Conservation (phyloP, 768 basidiomycete genomes). For the Lentinus brumalis region DNA sequence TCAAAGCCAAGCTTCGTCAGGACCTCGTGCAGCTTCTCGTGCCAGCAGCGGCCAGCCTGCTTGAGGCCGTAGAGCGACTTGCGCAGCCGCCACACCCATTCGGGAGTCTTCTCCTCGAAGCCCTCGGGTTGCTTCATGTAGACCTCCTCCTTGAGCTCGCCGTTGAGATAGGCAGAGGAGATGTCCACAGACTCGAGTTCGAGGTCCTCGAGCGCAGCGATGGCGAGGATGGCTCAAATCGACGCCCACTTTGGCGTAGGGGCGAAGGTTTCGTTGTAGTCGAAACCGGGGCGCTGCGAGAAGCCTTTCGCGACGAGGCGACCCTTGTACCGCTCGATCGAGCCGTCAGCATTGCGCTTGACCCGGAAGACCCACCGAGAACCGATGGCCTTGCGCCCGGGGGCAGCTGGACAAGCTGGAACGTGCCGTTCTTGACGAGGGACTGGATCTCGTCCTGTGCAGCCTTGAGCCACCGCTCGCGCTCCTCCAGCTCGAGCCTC, state of each 20-base stretch:
- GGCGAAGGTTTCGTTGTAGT: no score
- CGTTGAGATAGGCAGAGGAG: slow-evolving; percentile 31
- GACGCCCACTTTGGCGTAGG: no score
- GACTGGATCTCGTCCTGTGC: no score
- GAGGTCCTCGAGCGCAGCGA: slow-evolving; percentile 29
- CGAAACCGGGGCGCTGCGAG: no score
- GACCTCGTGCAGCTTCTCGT: slow-evolving; percentile 32
- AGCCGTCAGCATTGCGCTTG: no score
- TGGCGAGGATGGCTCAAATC: slow-evolving; percentile 23
- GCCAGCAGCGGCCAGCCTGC: slow-evolving; percentile 42
- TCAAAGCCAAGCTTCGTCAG: slow-evolving; percentile 26
- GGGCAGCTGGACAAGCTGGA: no score
- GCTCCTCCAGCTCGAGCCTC: slow-evolving; percentile 5
- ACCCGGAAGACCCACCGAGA: slow-evolving; percentile 20
- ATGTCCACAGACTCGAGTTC: slow-evolving; percentile 32
- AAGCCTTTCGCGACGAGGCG: no score
- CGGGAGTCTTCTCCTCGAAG: slow-evolving; percentile 17
- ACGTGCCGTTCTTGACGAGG: no score
- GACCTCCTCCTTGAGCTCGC: slow-evolving; percentile 29
- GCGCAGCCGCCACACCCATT: slow-evolving; percentile 9
- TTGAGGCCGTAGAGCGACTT: slow-evolving; percentile 48
- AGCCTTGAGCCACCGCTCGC: slow-evolving; percentile 20
- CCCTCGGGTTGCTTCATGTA: slow-evolving; percentile 34
- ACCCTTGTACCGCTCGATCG: no score
- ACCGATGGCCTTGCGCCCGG: no score